Evolutionary conservation across 2,329 filamentous ascomycete genomes (phyloP), one percentile per base, ranked within the genome.

Genomic region (Bipolaris cookei): DNA sequence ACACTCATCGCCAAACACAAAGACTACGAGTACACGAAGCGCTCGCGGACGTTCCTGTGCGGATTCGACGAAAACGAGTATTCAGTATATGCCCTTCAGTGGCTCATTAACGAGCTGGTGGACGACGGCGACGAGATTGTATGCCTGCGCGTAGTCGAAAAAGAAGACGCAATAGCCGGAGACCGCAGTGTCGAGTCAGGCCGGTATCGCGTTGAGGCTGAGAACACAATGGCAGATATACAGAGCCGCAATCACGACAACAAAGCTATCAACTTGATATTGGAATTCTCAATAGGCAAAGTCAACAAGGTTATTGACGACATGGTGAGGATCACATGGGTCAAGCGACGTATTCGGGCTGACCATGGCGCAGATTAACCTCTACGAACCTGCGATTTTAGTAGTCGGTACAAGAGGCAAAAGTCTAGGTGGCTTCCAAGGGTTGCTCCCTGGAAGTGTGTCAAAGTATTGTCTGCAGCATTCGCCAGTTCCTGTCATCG

Each of bases 401-500:
- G 89, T 97, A 25, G 93, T 97, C 14, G 93, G 93, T 41, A 97
- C 93, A 1, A 86, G 90, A 67, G 93, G 93, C 43, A 86, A 92
- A 52, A 94, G 90, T 35, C 82, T 96, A 1, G 91, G 91, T 32
- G 92, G 92, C 23, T 88, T 97, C 55, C 92, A 96, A 73, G 91
- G 91, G 45, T 81, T 97, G 28, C 85, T 97, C 39, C 91, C 91
- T 46, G 95, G 92, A 62, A 95, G 90, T 0, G 93, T 97, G 42
- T 96, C 91, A 23, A 97, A 97, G 73, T 97, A 97, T 78, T 97
- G 93, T 70, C 83, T 97, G 11, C 93, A 97, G 73, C 93, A 96
- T 74, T 96, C 91, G 1, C 92, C 93, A 0, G 91, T 97, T 1
- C 93, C 93, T 1, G 93, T 97, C 6, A 93, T 97, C 28, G 93